These are phyloP conservation scores for Setaria viridis DNA, from an alignment of 202 grass and related monocot species.

Conservation along the genomic window DNA sequence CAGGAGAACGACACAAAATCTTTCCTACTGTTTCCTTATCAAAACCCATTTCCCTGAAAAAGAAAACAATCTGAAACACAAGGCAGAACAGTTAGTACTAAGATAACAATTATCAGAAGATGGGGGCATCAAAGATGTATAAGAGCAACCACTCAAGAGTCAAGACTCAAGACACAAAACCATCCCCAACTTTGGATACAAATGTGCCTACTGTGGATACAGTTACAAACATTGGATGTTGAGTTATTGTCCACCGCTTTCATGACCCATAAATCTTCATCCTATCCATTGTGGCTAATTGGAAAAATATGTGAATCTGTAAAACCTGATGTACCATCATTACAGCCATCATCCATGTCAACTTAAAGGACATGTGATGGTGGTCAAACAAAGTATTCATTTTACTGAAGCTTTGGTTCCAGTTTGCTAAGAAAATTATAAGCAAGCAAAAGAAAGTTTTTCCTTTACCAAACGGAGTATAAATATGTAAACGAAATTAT, in stretches of 20 bases:
- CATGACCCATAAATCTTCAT: background rate
- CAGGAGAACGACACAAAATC: conserved; percentile 68
- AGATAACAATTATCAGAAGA: background rate
- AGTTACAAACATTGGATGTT: conserved; percentile 1
- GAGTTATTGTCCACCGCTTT: background rate
- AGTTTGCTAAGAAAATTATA: conserved; percentile 22
- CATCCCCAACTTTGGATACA: conserved; percentile 19
- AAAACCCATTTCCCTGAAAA: conserved; percentile 77
- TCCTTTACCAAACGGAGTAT: conserved; percentile 12
- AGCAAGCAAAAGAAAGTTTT: conserved; percentile 36
- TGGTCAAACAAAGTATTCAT: background rate
- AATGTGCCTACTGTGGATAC: conserved; percentile 15
- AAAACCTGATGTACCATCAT: background rate
- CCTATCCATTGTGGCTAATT: background rate
- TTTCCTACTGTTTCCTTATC: conserved; percentile 63
- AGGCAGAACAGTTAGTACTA: conserved; percentile 22
- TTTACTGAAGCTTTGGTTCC: background rate
- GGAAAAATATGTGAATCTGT: conserved; percentile 6
- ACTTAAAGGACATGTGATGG: conserved; percentile 11
- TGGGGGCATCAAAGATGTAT: conserved; percentile 27
- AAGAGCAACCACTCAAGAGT: background rate
- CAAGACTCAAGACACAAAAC: background rate
- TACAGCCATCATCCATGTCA: conserved; percentile 2
- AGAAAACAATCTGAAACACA: conserved; percentile 53
- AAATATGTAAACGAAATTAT: background rate